phyloP scores from a whole-genome alignment of 208 protist genomes.

The Crithidia sp. region DNA sequence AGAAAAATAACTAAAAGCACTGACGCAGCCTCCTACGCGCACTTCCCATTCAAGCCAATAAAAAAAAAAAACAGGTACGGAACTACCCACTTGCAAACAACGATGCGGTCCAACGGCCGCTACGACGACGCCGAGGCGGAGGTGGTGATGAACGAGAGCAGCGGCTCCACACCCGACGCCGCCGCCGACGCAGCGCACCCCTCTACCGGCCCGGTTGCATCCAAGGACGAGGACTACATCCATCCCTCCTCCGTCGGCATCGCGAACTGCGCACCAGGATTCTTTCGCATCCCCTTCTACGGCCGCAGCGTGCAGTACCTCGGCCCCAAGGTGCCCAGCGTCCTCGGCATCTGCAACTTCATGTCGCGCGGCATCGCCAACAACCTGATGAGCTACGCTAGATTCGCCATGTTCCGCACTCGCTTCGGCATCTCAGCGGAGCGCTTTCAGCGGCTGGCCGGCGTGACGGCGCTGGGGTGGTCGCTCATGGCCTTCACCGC shows the following conservation, averaged over 20 bases:
- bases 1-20: neutral
- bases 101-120: neutral
- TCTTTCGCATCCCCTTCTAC: constrained; percentile 30
- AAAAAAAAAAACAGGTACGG: neutral
- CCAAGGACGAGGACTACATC: constrained; percentile 23
- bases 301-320: constrained; percentile 33
- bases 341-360: constrained; percentile 32
- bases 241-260: constrained; percentile 22
- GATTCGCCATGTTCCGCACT: constrained; percentile 28
- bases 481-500: constrained; percentile 55
- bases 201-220: neutral
- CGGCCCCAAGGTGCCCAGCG: constrained; percentile 29
- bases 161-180: constrained; percentile 5
- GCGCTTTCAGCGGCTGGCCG: constrained; percentile 46
- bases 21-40: too few relatives aligned
- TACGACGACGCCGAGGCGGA: constrained; percentile 4
- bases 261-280: neutral
- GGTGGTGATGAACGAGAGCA: constrained; percentile 9
- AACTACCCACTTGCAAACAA: neutral
- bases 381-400: constrained; percentile 23
- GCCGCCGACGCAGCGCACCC: neutral
- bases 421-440: constrained; percentile 31
- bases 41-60: neutral
- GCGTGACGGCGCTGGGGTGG: constrained; percentile 40
- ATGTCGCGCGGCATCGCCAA: constrained; percentile 27